A percentile compares a stretch with the other conserved stretches of the same genome.
Conservation (phyloP, 768 basidiomycete species). For the Tricholoma flavovirens region DNA sequence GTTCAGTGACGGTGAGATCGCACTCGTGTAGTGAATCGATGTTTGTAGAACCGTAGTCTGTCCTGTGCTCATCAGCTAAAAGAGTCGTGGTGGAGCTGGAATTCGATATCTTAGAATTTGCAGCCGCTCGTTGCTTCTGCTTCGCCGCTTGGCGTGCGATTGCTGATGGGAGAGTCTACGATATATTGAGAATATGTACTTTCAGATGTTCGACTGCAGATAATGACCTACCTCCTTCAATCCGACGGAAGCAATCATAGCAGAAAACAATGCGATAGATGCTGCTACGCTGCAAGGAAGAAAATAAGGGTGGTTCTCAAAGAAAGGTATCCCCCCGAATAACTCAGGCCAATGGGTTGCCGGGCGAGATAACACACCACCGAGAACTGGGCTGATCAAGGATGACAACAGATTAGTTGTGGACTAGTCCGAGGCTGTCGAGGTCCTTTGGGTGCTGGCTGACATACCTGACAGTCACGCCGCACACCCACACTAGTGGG, state of each 20-base stretch:
- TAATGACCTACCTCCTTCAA: slow-evolving; percentile 21
- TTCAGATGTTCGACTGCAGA: background rate
- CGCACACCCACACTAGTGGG: slow-evolving; percentile 23
- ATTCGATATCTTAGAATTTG: background rate
- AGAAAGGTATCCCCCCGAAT: slow-evolving; percentile 23
- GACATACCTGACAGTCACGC: slow-evolving; percentile 20
- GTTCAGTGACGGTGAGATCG: slow-evolving; percentile 3
- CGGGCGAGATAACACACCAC: slow-evolving; percentile 28
- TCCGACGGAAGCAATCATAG: slow-evolving; percentile 15
- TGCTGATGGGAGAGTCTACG: slow-evolving; percentile 28
- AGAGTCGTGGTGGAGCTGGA: slow-evolving; percentile 7
- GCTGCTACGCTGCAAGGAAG: slow-evolving; percentile 23
- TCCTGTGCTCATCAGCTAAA: slow-evolving; percentile 3
- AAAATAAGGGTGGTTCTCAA: slow-evolving; percentile 29
- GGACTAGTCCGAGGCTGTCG: no score
- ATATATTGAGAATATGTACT: background rate
- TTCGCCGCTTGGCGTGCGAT: slow-evolving; percentile 11
- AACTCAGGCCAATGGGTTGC: slow-evolving; percentile 24
- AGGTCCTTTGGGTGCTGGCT: background rate
- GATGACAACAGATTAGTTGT: background rate
- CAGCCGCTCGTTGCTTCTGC: background rate
- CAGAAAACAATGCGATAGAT: slow-evolving; percentile 14
- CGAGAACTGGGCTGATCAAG: slow-evolving; percentile 16
- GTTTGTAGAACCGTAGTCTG: slow-evolving; percentile 8
- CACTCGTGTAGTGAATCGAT: slow-evolving; percentile 2